Evolutionary conservation across 306 rosid genomes (phyloP), one percentile per base, ranked within the genome.

Genomic region (Cucurbita pepo): DNA sequence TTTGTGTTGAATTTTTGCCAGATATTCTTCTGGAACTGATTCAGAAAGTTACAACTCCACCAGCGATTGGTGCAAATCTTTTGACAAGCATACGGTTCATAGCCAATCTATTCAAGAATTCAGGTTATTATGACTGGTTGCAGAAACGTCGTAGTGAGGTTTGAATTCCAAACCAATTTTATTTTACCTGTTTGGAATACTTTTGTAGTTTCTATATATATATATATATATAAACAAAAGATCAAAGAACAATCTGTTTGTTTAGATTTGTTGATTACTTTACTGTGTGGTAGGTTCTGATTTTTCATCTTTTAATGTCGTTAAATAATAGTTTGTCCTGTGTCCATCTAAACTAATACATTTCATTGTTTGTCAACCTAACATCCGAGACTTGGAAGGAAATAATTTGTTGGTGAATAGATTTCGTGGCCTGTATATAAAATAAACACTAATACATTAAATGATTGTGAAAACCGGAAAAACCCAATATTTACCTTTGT

Each of bases 21-120:
- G 98, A 88, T 83, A 67, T 83, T 55, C 75, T 94, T 11, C 58
- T 76, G 75, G 89, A 86, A 77, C 72, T 86, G 77, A 80, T 89
- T 60, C 85, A 79, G 81, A 90, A 78, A 77, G 97, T 85, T 45
- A 58, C 89, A 2, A 56, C 51, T 55, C 75, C 78, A 76, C 86
- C 96, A 19, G 71, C 85, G 56, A 58, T 86, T 83, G 89, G 96
- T 60, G 96, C 95, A 71, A 90, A 90, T 84, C 80, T 87, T 81
- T 77, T 90, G 87, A 94, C 97, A 40, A 84, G 90, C 80, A 65
- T 85, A 64, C 98, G 98, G n/a, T 78, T 83, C 58, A 80, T 90
- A n/a, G 76, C 86, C 56, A 94, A 94, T 79, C 90, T 94, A 65
- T 94, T 94, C 80, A 90, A 89, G 88, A 83, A 86, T 79, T 81